Evolutionary conservation across 768 basidiomycete species (phyloP), one percentile per base, ranked within the genome.

Genomic region (Termitomyces sp.): DNA sequence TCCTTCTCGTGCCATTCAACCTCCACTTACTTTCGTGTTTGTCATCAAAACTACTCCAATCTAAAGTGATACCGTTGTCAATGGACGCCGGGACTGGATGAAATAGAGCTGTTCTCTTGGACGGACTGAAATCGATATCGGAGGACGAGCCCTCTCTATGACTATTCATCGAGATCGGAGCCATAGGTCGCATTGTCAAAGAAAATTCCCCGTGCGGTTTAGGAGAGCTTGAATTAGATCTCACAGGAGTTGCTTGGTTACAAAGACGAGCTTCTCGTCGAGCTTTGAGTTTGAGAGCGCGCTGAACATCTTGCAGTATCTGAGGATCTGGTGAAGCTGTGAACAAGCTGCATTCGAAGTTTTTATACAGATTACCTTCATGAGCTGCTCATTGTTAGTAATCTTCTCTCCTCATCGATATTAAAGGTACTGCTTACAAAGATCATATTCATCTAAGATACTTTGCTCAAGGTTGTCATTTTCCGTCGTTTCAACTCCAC

Each of bases 251-350:
- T 24, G 62, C 60, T 45, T 71, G 73, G 51, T 57, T 58, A 44
- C 52, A 72, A 32, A 82, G 66, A 43, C 88, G 83, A 52, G 87
- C 87, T 64, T 90, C 89, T 28, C 88, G 82, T 49, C 86, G 79
- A 28, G 88, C 86, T 69, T 91, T 90, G 53, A 89, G 72, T 57
- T 81, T 83, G 32, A 92, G 66, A 6, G 88, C 90, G 54, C 84
- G 82, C 63, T 91, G 87, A 6, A 92, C 88, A 61, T 92, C 90
- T 68, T 87, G 88, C 54, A 92, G 68, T 60, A 92, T 86, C 63
- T 79, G 79, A n/a, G 90, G 87, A 73, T 92, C 90, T 92, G 69
- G 48, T 26, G 35, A 56, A 40, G 45, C 40, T 24, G 45, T 51
- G 49, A 46, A 24, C 35, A 50, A 36, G 16, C 3, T 16, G 30